phyloP scores from a whole-genome alignment of 495 filamentous ascomycete species.

The Aspergillus ostianus region DNA sequence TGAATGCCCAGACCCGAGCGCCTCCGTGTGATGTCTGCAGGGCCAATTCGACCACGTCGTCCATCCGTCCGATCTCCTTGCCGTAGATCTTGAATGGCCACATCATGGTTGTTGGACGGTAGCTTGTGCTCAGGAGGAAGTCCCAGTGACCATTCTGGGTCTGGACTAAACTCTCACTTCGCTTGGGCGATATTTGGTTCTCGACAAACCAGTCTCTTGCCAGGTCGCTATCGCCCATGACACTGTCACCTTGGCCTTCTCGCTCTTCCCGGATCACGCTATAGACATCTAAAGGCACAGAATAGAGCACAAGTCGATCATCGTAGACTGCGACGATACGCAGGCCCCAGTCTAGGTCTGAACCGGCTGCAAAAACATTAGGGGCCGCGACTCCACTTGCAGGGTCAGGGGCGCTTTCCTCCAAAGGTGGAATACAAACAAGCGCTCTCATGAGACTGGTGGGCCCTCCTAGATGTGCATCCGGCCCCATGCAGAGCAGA shows the following conservation, averaged over 20 bases:
- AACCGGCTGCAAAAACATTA: constrained; percentile 56
- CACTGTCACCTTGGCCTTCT: constrained; percentile 30
- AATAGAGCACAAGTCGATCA: constrained; percentile 57
- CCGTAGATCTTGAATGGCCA: constrained; percentile 46
- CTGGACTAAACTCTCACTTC: constrained; percentile 32
- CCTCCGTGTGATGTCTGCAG: constrained; percentile 37
- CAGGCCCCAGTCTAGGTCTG: constrained; percentile 59
- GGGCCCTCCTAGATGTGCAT: constrained; percentile 58
- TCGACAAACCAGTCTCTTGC: constrained; percentile 36
- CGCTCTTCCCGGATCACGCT: constrained; percentile 42
- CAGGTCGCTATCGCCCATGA: constrained; percentile 38
- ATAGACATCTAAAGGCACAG: constrained; percentile 61
- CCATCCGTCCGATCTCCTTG: constrained; percentile 40
- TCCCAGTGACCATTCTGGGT: constrained; percentile 44
- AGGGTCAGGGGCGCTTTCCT: constrained; percentile 30
- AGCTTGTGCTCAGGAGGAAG: constrained; percentile 36
- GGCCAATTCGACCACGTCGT: constrained; percentile 36
- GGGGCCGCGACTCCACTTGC: constrained; percentile 42
- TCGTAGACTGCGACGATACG: constrained; percentile 61
- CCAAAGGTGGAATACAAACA: constrained; percentile 39
- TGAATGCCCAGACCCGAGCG: constrained; percentile 42
- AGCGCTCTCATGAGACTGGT: constrained; percentile 47
- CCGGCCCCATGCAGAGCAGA: constrained; percentile 63
- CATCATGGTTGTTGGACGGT: constrained; percentile 36
- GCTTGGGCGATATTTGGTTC: constrained; percentile 27